Evolutionary conservation across 1,284 basidiomycete species (phyloP), one percentile per base, ranked within the genome.

Genomic region (Trametes pubescens): DNA sequence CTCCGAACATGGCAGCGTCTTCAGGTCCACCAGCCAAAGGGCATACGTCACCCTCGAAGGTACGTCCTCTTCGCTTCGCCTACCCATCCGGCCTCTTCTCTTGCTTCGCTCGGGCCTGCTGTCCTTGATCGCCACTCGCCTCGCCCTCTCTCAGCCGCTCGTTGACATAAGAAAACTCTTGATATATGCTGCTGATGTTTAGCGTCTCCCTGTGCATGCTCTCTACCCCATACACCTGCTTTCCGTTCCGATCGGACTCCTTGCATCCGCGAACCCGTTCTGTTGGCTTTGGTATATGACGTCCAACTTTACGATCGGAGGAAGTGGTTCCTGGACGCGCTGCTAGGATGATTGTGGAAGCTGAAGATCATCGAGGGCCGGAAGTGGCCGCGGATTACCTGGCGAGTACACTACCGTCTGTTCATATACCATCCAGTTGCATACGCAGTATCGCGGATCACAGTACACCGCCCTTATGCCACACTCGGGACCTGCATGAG

Each of bases 41-140:
- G 57, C 82, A 89, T 72, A 79, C 84, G 10, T 91, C 90, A 6
- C 90, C 89, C 2, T 85, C 89, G 59, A 91, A 91, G 83, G 88
- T 87, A 63, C 62, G 78, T 62, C 2, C 35, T 14, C n/a, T 34
- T 43, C 38, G n/a, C 46, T 34, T 53, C 43, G n/a, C 51, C 58
- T 26, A n/a, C 14, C 40, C 24, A 29, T 26, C 29, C 29, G 29
- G 8, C 34, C 35, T 21, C 47, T 29, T 24, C 18, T 22, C 40
- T 43, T 43, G 40, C 40, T 43, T 32, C 29, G 4, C 29, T 32
- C 29, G 4, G 29, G 8, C 29, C 29, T 32, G 29, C 29, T 32
- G 29, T 8, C 29, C 8, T 32, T 8, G 29, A 32, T 8, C 29
- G 29, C 8, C 29, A 32, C 29, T 8, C 29, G 29, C 29, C 29